Evolutionary conservation across 2,329 filamentous ascomycete species (phyloP).

Genomic region (Verticillium albo-atrum): DNA sequence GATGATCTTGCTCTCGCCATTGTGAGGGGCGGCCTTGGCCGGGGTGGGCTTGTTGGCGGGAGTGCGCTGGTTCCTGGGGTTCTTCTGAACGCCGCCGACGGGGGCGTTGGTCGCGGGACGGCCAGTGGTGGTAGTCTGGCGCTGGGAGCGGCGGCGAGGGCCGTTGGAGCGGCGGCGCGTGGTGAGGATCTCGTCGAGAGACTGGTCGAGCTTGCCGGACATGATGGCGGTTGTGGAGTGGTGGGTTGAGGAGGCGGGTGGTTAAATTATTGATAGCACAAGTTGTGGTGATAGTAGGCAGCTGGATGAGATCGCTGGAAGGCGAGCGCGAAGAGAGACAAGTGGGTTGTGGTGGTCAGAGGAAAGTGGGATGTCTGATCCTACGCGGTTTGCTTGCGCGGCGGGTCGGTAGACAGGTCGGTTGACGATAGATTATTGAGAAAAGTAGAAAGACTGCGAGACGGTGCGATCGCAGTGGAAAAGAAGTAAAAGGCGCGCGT

Average conservation of each 20-base stretch:
- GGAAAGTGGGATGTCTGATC: background rate
- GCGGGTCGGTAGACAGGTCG: slow-evolving; percentile 3
- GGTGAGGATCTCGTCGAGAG: slow-evolving; percentile 95
- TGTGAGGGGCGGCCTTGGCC: slow-evolving; percentile 55
- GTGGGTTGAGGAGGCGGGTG: background rate
- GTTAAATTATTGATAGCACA: background rate
- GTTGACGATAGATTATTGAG: slow-evolving; percentile 1
- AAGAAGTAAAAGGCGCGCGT: background rate
- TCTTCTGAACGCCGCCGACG: slow-evolving; percentile 83
- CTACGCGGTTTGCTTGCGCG: slow-evolving; percentile 4
- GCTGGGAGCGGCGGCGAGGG: slow-evolving; percentile 42
- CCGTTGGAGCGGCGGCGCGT: slow-evolving; percentile 59
- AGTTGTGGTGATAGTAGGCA: slow-evolving; percentile 4
- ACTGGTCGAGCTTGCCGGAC: slow-evolving; percentile 94
- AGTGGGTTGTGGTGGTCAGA: slow-evolving; percentile 3
- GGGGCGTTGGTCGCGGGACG: slow-evolving; percentile 60
- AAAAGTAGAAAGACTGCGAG: background rate
- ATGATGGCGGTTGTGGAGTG: slow-evolving; percentile 43
- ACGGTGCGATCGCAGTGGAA: background rate
- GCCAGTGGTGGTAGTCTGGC: slow-evolving; percentile 41
- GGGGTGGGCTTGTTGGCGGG: slow-evolving; percentile 57
- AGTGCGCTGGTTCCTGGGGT: slow-evolving; percentile 56
- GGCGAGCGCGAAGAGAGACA: slow-evolving; percentile 3
- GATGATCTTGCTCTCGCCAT: slow-evolving; percentile 89
- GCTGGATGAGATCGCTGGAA: slow-evolving; percentile 4